Evolutionary conservation across 306 rosid species (phyloP).

Genomic region (Lotus japonicus): DNA sequence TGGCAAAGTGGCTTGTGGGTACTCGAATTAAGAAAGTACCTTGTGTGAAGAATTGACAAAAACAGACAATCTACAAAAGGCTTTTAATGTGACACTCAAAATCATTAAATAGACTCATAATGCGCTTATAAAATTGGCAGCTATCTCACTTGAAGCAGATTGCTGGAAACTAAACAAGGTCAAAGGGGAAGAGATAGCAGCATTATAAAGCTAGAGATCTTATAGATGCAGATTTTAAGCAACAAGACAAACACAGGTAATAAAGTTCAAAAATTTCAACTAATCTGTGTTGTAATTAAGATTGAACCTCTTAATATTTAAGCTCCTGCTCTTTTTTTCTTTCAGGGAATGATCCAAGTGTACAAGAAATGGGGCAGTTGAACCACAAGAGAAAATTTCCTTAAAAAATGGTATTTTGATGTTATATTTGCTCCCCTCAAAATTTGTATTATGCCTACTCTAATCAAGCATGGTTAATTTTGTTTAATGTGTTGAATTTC

Average conservation of each 20-base stretch:
- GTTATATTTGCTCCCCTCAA: no score
- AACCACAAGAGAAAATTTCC: no score
- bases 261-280: not conserved
- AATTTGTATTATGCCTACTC: no score
- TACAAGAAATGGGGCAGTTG: no score
- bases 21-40: no score
- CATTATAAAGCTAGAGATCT: not conserved
- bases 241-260: not conserved
- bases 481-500: no score
- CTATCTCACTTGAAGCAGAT: not conserved
- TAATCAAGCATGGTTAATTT: no score
- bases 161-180: not conserved
- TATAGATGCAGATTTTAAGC: not conserved
- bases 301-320: not conserved
- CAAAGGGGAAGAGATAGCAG: not conserved
- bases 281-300: not conserved
- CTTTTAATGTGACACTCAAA: not conserved
- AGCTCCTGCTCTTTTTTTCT: not conserved
- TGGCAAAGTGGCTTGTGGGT: no score
- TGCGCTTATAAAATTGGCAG: not conserved
- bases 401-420: no score
- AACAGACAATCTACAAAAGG: not conserved
- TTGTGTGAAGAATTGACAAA: no score
- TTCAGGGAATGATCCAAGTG: no score
- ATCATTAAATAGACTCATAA: not conserved